These are phyloP conservation scores for Pythium oligandrum DNA, from an alignment of 352 stramenopile species.

Conservation along the genomic window DNA sequence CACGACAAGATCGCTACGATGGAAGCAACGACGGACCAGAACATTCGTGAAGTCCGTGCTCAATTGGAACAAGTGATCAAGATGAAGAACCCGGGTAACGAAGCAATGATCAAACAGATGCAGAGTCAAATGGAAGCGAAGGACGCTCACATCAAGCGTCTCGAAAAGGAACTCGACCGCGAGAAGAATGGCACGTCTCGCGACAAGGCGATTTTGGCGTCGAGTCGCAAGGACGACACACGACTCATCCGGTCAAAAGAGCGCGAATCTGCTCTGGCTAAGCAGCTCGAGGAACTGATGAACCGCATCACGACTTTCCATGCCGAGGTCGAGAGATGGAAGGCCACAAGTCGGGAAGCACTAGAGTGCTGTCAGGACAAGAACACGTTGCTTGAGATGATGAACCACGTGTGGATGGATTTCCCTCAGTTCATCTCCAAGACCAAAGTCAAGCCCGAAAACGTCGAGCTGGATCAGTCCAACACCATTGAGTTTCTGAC, in stretches of 20 bases:
- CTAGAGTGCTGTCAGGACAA: slow-evolving; percentile 29
- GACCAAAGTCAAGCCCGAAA: background rate
- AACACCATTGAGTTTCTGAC: slow-evolving; percentile 43
- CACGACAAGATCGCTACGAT: slow-evolving; percentile 30
- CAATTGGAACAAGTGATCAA: too few species aligned
- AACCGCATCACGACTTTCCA: slow-evolving; percentile 39
- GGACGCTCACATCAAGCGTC: too few species aligned
- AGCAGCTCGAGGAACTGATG: slow-evolving; percentile 37
- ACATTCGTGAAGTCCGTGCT: slow-evolving; percentile 2
- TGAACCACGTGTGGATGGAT: slow-evolving; percentile 47
- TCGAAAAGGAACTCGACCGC: too few species aligned
- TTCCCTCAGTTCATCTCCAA: slow-evolving; percentile 40
- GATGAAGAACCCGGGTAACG: too few species aligned
- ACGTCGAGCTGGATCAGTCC: background rate
- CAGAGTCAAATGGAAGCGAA: too few species aligned
- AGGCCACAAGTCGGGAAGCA: slow-evolving; percentile 37
- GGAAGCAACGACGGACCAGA: slow-evolving; percentile 19
- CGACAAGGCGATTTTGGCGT: too few species aligned
- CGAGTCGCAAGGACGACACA: too few species aligned
- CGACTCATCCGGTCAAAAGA: slow-evolving; percentile 5
- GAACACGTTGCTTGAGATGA: slow-evolving; percentile 23
- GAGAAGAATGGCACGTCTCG: too few species aligned
- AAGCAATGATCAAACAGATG: too few species aligned
- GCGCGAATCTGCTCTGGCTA: slow-evolving; percentile 18
- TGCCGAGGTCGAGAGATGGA: slow-evolving; percentile 46